Evolutionary conservation across 2,329 filamentous ascomycete species (phyloP), one percentile per base, ranked within the genome.

Genomic region (Sclerotiophoma versabilis): DNA sequence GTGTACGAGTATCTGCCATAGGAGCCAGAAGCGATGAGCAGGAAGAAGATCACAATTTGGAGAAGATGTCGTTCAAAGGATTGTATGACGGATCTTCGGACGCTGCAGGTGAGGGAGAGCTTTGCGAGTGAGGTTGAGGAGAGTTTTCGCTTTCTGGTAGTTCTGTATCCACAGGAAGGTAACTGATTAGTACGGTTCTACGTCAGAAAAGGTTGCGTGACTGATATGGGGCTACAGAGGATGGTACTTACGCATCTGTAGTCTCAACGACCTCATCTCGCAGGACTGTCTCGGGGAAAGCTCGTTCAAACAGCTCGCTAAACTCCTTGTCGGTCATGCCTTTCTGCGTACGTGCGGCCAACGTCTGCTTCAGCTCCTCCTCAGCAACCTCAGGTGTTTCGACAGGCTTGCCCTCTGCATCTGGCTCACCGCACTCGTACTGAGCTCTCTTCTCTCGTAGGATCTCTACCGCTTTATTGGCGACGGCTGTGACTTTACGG

Each of bases 101-200:
- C 68, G 77, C 90, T 85, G 79, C 91, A 97, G 80, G 80, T 74
- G 89, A 97, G 82, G 80, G 93, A 85, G 89, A 98, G 84, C 77
- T 89, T 85, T 84, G 93, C 90, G 88, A 96, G 90, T 82, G 91
- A 96, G 82, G 85, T 89, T 79, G 90, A 93, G 78, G 87, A 85
- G 83, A 97, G 85, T 76, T 80, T 80, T 81, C 78, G 82, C 80
- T 76, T 79, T 78, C 79, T 83, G 84, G 82, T 76, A 81, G 83
- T 80, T 91, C 91, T 93, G 86, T 86, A 79, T 87, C 81, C 75
- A 84, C 80, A 81, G 84, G 77, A 80, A 84, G 80, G 81, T 82
- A 84, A 88, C 92, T 96, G 89, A 86, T 96, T 92, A 96, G 92
- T 96, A 79, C 63, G 66, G 59, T 57, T 57, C 57, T 60, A 44